Conservation (phyloP, 2,329 filamentous ascomycete genomes). For the Nothopassalora personata region DNA sequence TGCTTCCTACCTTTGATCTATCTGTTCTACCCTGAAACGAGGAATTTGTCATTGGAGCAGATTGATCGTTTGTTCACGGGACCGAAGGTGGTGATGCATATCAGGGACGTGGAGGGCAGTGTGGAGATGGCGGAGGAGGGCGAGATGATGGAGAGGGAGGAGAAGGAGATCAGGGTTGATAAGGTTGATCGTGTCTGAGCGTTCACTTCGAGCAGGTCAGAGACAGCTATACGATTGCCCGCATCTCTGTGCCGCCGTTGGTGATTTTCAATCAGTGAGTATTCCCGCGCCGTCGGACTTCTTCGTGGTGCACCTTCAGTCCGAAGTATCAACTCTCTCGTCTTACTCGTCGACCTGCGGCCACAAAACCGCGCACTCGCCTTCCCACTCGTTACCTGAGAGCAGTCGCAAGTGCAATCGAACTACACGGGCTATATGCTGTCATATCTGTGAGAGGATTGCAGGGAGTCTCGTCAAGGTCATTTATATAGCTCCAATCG, state of each 20-base stretch:
- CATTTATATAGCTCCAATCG: too few species aligned
- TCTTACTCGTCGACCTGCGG: not conserved
- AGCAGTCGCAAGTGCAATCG: too few species aligned
- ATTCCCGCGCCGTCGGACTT: too few species aligned
- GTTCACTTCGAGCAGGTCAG: not conserved
- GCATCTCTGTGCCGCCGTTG: too few species aligned
- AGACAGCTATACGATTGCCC: too few species aligned
- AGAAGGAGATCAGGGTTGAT: conserved; percentile 8
- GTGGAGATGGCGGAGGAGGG: conserved; percentile 1
- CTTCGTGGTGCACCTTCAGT: too few species aligned
- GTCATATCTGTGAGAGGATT: too few species aligned
- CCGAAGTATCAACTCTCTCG: not conserved
- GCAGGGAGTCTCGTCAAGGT: too few species aligned
- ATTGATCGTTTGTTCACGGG: conserved; percentile 48
- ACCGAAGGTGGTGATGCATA: conserved; percentile 15
- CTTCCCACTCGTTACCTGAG: not conserved
- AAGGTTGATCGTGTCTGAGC: not conserved
- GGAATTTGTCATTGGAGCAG: conserved; percentile 46
- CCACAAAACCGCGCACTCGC: not conserved
- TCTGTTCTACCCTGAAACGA: conserved; percentile 46
- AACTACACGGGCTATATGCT: too few species aligned
- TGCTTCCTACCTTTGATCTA: conserved; percentile 56
- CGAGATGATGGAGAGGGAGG: not conserved
- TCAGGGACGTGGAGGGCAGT: conserved; percentile 10
- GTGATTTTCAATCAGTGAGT: too few species aligned